Percentiles rank a stretch among this genome's conserved stretches.
phyloP scores from a whole-genome alignment of 176 grass and related monocot species.

The Eleusine coracana region DNA sequence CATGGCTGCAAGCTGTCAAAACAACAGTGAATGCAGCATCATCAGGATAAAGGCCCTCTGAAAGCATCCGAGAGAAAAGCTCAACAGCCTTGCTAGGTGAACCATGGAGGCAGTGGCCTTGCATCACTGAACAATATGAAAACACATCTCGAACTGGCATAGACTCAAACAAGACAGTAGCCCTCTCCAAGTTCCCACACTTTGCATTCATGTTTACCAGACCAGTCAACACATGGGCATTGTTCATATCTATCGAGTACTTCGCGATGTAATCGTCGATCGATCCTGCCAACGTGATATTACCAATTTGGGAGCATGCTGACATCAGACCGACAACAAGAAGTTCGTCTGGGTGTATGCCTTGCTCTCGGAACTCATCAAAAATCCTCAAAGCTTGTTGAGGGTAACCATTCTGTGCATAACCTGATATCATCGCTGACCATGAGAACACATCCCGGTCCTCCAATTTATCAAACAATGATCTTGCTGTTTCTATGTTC shows the following conservation, averaged over 20 bases:
- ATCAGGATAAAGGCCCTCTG: slow-evolving; percentile 73
- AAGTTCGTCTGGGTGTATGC: slow-evolving; percentile 66
- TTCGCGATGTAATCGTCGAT: slow-evolving; percentile 63
- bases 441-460: slow-evolving; percentile 67
- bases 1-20: slow-evolving; percentile 78
- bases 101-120: slow-evolving; percentile 92
- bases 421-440: slow-evolving; percentile 84
- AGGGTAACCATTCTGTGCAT: slow-evolving; percentile 77
- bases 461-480: slow-evolving; percentile 62
- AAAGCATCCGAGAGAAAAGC: slow-evolving; percentile 78
- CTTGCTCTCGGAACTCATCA: slow-evolving; percentile 57
- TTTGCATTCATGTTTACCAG: slow-evolving; percentile 92
- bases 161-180: slow-evolving; percentile 67
- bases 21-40: slow-evolving; percentile 75
- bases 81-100: slow-evolving; percentile 72
- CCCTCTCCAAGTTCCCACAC: slow-evolving; percentile 89
- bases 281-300: slow-evolving; percentile 60
- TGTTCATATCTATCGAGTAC: slow-evolving; percentile 56
- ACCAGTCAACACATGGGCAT: slow-evolving; percentile 62
- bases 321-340: slow-evolving; percentile 77
- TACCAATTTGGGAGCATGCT: slow-evolving; percentile 79
- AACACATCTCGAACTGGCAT: slow-evolving; percentile 74
- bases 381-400: slow-evolving; percentile 67
- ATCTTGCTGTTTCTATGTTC: slow-evolving; percentile 56
- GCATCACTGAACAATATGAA: slow-evolving; percentile 90